A percentile compares a stretch with the other conserved stretches of the same genome.
These are phyloP conservation scores for Globisporangium cylindrosporum DNA, from an alignment of 352 stramenopile species.

Conservation along the genomic window DNA sequence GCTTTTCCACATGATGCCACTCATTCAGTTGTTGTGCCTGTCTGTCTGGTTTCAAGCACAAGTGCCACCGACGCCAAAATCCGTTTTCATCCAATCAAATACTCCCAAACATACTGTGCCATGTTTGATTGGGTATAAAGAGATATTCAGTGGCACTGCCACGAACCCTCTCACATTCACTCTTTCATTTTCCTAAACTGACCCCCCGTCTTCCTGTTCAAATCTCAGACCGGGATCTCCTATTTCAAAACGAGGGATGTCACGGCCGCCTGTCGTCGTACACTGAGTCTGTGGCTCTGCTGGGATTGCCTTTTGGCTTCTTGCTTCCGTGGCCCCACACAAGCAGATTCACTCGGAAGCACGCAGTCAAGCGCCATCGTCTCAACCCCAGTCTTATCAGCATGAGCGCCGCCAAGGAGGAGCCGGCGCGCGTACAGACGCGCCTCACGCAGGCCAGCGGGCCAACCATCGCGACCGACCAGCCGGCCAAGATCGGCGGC, in stretches of 20 bases:
- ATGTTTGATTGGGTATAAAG: not conserved
- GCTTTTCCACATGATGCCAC: not conserved
- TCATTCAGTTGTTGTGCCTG: not conserved
- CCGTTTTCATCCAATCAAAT: not conserved
- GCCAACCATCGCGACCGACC: slow-evolving; percentile 48
- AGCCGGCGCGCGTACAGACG: slow-evolving; percentile 65
- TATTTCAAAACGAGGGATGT: not conserved
- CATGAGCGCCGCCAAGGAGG: slow-evolving; percentile 19
- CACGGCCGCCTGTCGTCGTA: not conserved
- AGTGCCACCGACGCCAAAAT: not conserved
- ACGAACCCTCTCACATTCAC: not conserved
- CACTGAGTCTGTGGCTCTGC: not conserved
- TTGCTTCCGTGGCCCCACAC: not conserved
- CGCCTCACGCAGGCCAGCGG: slow-evolving; percentile 77
- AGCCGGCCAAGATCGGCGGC: slow-evolving; percentile 77
- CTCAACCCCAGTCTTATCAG: not conserved
- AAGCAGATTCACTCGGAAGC: not conserved
- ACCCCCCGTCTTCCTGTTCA: not conserved
- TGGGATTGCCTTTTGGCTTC: not conserved
- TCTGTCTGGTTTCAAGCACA: not conserved
- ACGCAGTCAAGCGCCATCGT: not conserved
- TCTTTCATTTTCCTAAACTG: not conserved
- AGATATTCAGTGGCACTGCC: not conserved
- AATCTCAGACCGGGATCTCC: not conserved
- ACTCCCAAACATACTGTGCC: not conserved